These are phyloP conservation scores for Penicillium sp. DNA, from an alignment of 2,329 filamentous ascomycete genomes.

Conservation along the genomic window DNA sequence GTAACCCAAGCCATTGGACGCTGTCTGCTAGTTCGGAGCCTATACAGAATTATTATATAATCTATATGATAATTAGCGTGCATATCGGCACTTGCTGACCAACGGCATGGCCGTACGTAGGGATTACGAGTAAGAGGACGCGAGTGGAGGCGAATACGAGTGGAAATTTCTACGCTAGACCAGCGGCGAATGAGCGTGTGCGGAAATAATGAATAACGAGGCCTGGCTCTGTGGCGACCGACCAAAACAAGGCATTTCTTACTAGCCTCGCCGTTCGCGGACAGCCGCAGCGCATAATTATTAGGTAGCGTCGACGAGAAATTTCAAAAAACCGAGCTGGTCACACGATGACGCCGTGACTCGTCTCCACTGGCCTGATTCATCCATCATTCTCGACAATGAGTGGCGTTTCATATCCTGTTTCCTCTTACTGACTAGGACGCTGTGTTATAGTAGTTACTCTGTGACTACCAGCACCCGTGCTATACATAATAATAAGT, in stretches of 20 bases:
- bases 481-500: no score
- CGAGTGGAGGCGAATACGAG: neutral
- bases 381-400: no score
- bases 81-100: neutral
- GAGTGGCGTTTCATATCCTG: no score
- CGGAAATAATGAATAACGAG: no score
- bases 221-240: neutral
- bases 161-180: neutral
- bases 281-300: neutral
- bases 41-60: neutral
- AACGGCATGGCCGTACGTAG: neutral
- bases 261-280: neutral
- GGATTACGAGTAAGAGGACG: neutral
- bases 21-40: no score
- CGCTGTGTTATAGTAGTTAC: no score
- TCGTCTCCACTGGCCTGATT: neutral
- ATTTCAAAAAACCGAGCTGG: slow-evolving; percentile 5
- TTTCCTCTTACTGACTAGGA: no score
- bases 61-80: neutral
- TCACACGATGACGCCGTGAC: slow-evolving; percentile 11
- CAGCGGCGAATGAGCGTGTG: neutral
- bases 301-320: neutral
- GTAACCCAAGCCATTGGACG: neutral
- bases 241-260: neutral
- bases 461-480: no score